Evolutionary conservation across 2,329 filamentous ascomycete species (phyloP).

Genomic region (Coccinonectria pachysandricola): DNA sequence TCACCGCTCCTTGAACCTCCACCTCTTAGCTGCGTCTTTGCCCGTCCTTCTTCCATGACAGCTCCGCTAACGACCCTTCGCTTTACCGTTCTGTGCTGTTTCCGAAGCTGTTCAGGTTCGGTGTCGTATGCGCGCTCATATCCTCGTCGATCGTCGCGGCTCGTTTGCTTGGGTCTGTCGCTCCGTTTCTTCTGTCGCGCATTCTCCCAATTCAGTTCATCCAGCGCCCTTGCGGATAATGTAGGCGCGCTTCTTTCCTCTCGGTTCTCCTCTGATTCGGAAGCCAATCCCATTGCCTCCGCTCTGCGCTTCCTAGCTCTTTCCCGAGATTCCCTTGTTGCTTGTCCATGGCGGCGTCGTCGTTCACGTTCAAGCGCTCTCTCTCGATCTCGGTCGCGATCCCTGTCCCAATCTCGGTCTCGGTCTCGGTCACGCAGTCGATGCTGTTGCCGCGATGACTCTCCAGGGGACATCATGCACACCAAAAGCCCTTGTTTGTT

Average conservation of each 20-base stretch:
- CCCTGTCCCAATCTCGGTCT: no score
- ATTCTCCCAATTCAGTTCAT: conserved; percentile 55
- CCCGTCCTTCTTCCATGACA: conserved; percentile 56
- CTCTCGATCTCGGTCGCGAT: conserved; percentile 11
- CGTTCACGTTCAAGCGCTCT: no score
- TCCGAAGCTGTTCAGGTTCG: conserved; percentile 21
- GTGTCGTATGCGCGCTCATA: conserved; percentile 13
- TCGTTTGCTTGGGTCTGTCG: conserved; percentile 26
- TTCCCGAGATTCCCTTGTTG: conserved; percentile 24
- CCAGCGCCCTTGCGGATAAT: conserved; percentile 47
- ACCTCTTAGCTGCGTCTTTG: conserved; percentile 30
- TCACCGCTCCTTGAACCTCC: conserved; percentile 31
- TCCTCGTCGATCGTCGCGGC: conserved; percentile 13
- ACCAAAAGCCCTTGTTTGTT: conserved; percentile 6
- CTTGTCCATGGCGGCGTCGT: conserved; percentile 29
- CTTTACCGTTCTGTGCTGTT: conserved; percentile 34
- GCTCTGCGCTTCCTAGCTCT: no score
- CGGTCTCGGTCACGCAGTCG: conserved; percentile 14
- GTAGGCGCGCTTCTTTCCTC: conserved; percentile 17
- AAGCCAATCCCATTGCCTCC: no score
- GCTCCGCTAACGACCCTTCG: conserved; percentile 60
- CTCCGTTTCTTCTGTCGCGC: conserved; percentile 36
- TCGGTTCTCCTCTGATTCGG: conserved; percentile 25
- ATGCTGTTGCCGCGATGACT: conserved; percentile 23
- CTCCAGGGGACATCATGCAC: conserved; percentile 25